phyloP scores from a whole-genome alignment of 2,329 filamentous ascomycete genomes.

The Decorospora gaudefroyi region DNA sequence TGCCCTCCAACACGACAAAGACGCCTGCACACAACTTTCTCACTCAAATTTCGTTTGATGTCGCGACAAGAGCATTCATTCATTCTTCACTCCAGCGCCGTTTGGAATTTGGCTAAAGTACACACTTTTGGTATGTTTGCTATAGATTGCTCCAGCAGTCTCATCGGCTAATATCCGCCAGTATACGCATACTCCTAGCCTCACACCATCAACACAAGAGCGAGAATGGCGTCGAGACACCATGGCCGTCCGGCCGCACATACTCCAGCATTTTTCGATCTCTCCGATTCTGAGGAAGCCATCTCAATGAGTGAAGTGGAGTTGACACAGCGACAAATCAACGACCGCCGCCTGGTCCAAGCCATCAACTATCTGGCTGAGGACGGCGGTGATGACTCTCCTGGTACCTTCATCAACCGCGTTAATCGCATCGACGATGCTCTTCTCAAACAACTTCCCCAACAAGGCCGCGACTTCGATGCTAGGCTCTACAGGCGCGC shows the following conservation, averaged over 20 bases:
- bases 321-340: constrained; percentile 14
- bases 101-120: neutral
- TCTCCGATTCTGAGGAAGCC: constrained; percentile 11
- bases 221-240: constrained; percentile 11
- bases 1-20: constrained; percentile 31
- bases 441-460: constrained; percentile 27
- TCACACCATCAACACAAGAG: neutral
- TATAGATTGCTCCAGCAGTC: neutral
- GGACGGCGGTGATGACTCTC: constrained; percentile 30
- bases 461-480: constrained; percentile 23
- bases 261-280: constrained; percentile 9
- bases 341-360: constrained; percentile 32
- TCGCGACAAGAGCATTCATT: neutral
- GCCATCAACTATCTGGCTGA: constrained; percentile 35
- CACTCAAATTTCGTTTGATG: constrained; percentile 7
- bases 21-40: neutral
- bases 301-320: constrained; percentile 8
- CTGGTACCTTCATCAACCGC: constrained; percentile 23
- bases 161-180: constrained; percentile 4
- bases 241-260: neutral
- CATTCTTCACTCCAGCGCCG: neutral
- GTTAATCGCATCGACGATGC: constrained; percentile 33
- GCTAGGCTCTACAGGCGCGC: constrained; percentile 26
- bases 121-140: constrained; percentile 13
- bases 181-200: neutral